Base-by-base conservation (phyloP, 306 rosid species). In the Cucurbita ficifolia region DNA sequence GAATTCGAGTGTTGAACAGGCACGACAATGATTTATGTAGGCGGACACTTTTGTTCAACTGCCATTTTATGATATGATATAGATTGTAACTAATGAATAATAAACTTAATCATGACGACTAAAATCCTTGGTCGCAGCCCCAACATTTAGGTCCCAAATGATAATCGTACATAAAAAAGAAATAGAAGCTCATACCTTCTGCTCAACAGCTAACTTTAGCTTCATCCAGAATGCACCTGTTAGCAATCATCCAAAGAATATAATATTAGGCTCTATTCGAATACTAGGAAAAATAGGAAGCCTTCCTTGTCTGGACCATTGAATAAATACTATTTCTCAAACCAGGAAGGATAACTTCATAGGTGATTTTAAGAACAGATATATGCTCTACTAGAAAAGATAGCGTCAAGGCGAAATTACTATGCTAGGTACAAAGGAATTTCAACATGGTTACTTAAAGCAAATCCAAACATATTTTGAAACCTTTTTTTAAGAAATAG, bases 221-320 rank as follows among this genome's bases (percentile, higher is more conserved):
- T 89, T 90, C 84, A 58, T 82, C 97, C 96, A 94, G 79, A 94
- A 90, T 75, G 86, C 86, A 83, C 81, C 97, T 94, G 92, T 48
- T 46, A 42, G 59, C 33, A 79, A 83, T 75, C 76, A 69, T 77
- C 70, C 86, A 82, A 74, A 82, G 21, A 39, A 78, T 73, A 59
- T 12, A 35, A 8, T 38, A 36, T 61, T 59, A 73, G 55, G 51
- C 17, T 70, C 38, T 5, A 22, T 36, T 12, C 35, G 45, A 68
- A 58, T 6, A 12, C 19, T 35, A 49, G 6, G 36, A 16, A 48
- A 42, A 13, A 33, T 16, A 11, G 10, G 36, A 75, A 53, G 35
- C 39, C 69, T 45, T 33, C 46, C 21, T 17, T 19, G 6, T 22
- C 46, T 18, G 45, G 46, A 74, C n/a, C 22, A 53, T 18, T 53